phyloP scores from a whole-genome alignment of 257 asterid species.

The Solanum appendiculatum region DNA sequence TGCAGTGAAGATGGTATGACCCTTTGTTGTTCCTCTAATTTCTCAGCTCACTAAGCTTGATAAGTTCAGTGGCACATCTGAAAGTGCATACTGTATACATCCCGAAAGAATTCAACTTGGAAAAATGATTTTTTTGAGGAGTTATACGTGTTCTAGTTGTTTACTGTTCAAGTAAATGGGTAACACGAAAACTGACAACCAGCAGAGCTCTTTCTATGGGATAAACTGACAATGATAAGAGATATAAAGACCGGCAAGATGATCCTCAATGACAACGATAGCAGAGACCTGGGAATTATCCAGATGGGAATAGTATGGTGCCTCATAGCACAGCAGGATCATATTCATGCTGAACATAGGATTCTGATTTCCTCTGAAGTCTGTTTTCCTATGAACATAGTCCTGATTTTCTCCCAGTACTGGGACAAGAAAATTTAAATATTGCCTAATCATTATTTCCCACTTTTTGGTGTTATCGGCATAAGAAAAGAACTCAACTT shows the following conservation, averaged over 20 bases:
- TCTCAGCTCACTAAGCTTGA: neutral
- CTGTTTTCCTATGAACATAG: neutral
- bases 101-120: neutral
- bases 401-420: neutral
- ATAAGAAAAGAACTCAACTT: neutral
- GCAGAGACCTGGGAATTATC: neutral
- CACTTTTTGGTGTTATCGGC: neutral
- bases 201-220: neutral
- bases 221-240: neutral
- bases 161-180: neutral
- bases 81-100: neutral
- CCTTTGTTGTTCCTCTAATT: neutral
- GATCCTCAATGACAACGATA: neutral
- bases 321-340: neutral
- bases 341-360: neutral
- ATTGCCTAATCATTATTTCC: neutral
- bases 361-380: neutral
- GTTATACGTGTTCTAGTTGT: neutral
- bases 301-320: neutral
- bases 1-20: neutral
- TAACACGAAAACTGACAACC: neutral
- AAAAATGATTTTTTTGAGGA: neutral
- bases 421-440: neutral
- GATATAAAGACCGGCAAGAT: neutral
- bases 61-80: neutral